Evolutionary conservation across 257 asterid species (phyloP), one percentile per base, ranked within the genome.

Genomic region (Thymus quinquecostatus): DNA sequence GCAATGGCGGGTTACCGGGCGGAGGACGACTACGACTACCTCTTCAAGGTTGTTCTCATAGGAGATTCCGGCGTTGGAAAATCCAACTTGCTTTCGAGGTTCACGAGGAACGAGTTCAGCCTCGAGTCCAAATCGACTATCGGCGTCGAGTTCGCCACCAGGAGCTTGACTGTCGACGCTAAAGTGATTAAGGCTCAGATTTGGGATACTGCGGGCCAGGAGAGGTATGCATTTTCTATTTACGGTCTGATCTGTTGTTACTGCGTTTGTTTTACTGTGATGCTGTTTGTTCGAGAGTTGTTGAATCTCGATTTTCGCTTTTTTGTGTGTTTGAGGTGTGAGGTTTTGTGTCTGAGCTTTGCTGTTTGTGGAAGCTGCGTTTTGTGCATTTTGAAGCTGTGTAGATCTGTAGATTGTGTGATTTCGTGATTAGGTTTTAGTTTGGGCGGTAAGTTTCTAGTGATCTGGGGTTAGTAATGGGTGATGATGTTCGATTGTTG

Each of bases 171-270:
- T 65, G 92, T 91, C 30, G 97, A 91, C 73, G 74, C 79, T 0
- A 91, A 91, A 77, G 95, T 91, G 68, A 83, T 91, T 78, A 91
- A 91, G 79, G 97, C 97, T 79, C 96, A 91, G 88, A 91, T 91
- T 84, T 91, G 97, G 97, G 97, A 89, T 75, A 89, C 97, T 63
- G 95, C 96, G 66, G 96, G 97, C 43, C 97, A 91, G 64, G 97
- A 91, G 79, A 88, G 96, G 96, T 87, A n/a, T 45, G 27, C 80
- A 44, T 66, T 69, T 79, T 30, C 43, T 34, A 10, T 43, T 32
- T 21, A 41, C 69, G 63, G 64, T 71, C 55, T 81, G 75, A 79
- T 88, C 83, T 80, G 72, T 68, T 64, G 11, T 51, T 66, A 69
- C 14, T 45, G 29, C 21, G 2, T 66, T 63, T 27, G 6, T 6